phyloP scores from a whole-genome alignment of 2,329 filamentous ascomycete species.

The Colletotrichum brevisporum region DNA sequence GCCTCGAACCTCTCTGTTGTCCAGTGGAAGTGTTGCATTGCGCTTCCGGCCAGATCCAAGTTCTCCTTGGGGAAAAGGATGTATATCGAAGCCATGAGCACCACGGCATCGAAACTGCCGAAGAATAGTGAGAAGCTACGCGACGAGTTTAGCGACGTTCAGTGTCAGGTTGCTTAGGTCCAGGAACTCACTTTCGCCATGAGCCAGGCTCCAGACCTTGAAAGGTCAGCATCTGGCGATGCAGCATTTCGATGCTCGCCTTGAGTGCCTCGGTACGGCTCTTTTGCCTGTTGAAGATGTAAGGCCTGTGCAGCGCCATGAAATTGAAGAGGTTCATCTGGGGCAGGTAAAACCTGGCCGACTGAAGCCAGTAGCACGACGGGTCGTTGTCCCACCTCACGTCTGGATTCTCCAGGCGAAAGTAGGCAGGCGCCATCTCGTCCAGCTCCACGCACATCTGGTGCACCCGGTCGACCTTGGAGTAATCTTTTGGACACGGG shows the following conservation, averaged over 20 bases:
- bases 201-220: slow-evolving; percentile 63
- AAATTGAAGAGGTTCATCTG: slow-evolving; percentile 66
- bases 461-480: slow-evolving; percentile 68
- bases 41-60: slow-evolving; percentile 59
- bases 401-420: slow-evolving; percentile 70
- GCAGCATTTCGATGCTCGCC: slow-evolving; percentile 69
- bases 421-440: slow-evolving; percentile 64
- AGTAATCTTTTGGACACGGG: slow-evolving; percentile 67
- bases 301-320: slow-evolving; percentile 73
- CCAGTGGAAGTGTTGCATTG: slow-evolving; percentile 71
- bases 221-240: slow-evolving; percentile 66
- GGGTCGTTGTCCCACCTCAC: slow-evolving; percentile 68
- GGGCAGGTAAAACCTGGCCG: slow-evolving; percentile 61
- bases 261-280: slow-evolving; percentile 70
- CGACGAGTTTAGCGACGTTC: neutral
- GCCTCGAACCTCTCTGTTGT: slow-evolving; percentile 70
- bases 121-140: slow-evolving; percentile 69
- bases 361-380: slow-evolving; percentile 66
- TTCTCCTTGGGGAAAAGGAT: slow-evolving; percentile 73
- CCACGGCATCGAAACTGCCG: slow-evolving; percentile 74
- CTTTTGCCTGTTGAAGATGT: slow-evolving; percentile 69
- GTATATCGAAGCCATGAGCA: slow-evolving; percentile 72
- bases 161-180: neutral
- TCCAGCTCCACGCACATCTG: slow-evolving; percentile 63
- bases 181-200: slow-evolving; percentile 56